Evolutionary conservation across 805 yeast species (phyloP), one percentile per base, ranked within the genome.

Genomic region (Millerozyma acaciae): DNA sequence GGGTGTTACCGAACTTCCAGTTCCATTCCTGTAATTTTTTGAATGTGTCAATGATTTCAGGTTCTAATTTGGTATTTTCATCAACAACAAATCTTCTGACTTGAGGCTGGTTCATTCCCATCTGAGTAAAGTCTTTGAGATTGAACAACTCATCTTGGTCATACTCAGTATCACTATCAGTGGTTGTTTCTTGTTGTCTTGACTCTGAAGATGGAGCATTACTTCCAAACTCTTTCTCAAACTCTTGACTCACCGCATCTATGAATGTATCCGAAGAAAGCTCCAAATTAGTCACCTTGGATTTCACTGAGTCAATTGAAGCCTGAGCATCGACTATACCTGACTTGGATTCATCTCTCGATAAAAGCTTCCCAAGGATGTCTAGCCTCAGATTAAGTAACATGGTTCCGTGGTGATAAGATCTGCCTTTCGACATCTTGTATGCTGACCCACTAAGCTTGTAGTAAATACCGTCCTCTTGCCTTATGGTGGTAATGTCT

Each of bases 371-470:
- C 1, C 78, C 65, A 37, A 93, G 64, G 1, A 68, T 57, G n/a
- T 66, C 67, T 16, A 93, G 58, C 23, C 78, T 66, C 26, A 94
- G 78, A 34, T 74, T 62, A 16, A 93, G 62, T 6, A 93, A 65
- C 96, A 93, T 85, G 0, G 99, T 93, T 0, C 97, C 98, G 61
- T 93, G 99, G 53, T 93, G 98, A 44, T 89, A 81, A 5, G 95
- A 78, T 45, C 78, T 77, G 0, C 93, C 89, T 30, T 73, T 71
- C 4, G 95, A 80, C 20, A 93, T 68, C 53, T 89, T 89, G 57
- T 76, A 93, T 0, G 98, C 97, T 6, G 95, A 84, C 0, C 99
- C 99, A 46, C 95, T 83, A 4, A 93, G 77, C 51, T 93, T 93
- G 16, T 53, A 62, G 15, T 38, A 34, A 6, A 46, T 39, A 1